Percentiles rank a stretch among this genome's conserved stretches.
These are phyloP conservation scores for Manihot esculenta DNA, from an alignment of 441 rosid genomes.

Conservation along the genomic window DNA sequence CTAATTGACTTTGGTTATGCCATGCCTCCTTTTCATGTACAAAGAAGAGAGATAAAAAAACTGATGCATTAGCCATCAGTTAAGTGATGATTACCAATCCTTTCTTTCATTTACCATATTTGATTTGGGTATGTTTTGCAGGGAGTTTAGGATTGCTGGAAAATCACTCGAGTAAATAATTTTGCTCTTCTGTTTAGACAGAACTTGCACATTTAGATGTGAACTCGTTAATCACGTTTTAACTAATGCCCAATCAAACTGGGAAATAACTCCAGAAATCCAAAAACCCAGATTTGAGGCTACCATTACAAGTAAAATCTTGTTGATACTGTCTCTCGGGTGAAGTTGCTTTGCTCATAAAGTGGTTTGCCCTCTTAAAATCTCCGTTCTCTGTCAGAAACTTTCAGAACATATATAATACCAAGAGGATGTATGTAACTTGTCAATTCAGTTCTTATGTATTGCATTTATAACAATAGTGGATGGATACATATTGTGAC, in stretches of 20 bases:
- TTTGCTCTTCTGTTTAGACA: conserved; percentile 10
- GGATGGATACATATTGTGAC: background rate
- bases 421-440: background rate
- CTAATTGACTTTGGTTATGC: background rate
- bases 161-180: background rate
- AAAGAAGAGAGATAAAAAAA: background rate
- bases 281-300: background rate
- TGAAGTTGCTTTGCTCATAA: background rate
- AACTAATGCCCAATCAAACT: background rate
- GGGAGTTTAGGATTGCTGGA: conserved; percentile 16
- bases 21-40: background rate
- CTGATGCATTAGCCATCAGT: background rate
- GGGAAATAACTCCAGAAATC: background rate
- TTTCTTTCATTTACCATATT: background rate
- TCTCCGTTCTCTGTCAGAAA: background rate
- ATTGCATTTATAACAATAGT: background rate
- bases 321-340: background rate
- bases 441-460: background rate
- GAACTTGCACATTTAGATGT: background rate
- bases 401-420: background rate
- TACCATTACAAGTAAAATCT: background rate
- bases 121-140: conserved; percentile 22
- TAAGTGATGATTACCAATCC: background rate
- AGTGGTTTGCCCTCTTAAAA: background rate
- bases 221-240: too few species aligned